Base-by-base conservation (phyloP, 192 early-diverging fungal genomes). In the Coemansia sp. region DNA sequence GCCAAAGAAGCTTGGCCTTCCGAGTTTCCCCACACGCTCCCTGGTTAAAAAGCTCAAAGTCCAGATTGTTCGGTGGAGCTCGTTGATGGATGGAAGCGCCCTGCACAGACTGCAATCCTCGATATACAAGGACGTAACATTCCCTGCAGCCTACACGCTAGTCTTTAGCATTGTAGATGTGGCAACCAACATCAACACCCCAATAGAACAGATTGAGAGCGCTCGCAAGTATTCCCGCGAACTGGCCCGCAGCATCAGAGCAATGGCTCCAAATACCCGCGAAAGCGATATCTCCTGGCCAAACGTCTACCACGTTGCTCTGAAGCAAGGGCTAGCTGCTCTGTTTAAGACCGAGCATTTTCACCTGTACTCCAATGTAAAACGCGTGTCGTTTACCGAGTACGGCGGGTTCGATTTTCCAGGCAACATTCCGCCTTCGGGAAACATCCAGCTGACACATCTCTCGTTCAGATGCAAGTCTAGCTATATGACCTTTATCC, bases 321-420 rank as follows among this genome's bases (percentile, higher is more conserved):
- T 50, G 12, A 50, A 50, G n/a, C 22, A 50, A 15, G 48, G 24
- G 1, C 14, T 50, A 15, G 11, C 4, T 50, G 48, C 24, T 24
- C 11, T 50, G 11, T 13, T 50, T 5, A 50, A 50, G 13, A 18
- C 14, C 24, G 23, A 23, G 14, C 25, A 11, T 5, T 11, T 13
- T 1, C 4, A 3, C 3, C 30, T 50, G 48, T 50, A 50, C 48
- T 13, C 11, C 7, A 25, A 25, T 25, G 24, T 50, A 15, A 50
- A 27, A 25, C 48, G 24, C 23, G 23, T 50, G 24, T 27, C 12
- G 13, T 50, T 50, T 27, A 50, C 48, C 13, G 48, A 50, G 24
- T 50, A 50, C n/a, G 48, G 48, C 23, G 48, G 48, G 1, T 50
- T 50, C 4, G 48, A 50, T 1, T 50, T 50, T 24, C 48, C 48